Conservation (phyloP, 1,284 basidiomycete species). For the Microbotryum scabiosae region DNA sequence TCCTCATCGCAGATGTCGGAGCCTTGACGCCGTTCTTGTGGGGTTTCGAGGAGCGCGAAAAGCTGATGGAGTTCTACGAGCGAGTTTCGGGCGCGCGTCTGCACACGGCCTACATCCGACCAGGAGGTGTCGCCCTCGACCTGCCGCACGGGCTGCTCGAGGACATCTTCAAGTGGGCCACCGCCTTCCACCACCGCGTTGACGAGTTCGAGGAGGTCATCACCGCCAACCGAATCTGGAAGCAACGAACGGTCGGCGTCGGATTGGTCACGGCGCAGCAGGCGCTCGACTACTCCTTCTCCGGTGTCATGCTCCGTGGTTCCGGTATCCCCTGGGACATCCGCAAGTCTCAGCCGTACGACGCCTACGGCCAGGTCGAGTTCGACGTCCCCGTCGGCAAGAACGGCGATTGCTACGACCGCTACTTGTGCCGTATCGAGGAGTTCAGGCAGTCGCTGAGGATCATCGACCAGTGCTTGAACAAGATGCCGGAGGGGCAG, state of each 20-base stretch:
- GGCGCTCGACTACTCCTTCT: conserved; percentile 88
- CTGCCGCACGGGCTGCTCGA: conserved; percentile 91
- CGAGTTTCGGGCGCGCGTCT: conserved; percentile 95
- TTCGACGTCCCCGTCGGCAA: conserved; percentile 94
- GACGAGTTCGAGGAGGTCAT: conserved; percentile 99
- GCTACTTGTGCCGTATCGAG: conserved; percentile 91
- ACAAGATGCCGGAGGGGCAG: conserved; percentile 92
- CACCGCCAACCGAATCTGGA: conserved; percentile 97
- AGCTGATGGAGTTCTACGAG: conserved; percentile 99
- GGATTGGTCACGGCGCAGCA: conserved; percentile 86
- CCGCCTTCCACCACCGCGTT: conserved; percentile 75
- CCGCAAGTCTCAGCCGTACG: conserved; percentile 81
- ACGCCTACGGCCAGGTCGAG: conserved; percentile 96
- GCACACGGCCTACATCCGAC: conserved; percentile 95
- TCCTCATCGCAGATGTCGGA: conserved; percentile 60
- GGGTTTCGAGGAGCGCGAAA: conserved; percentile 99
- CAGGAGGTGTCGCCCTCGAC: conserved; percentile 96
- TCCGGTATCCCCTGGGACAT: conserved; percentile 94
- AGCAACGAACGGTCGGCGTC: conserved; percentile 82
- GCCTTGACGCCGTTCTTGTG: conserved; percentile 97
- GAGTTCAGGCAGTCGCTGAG: conserved; percentile 92
- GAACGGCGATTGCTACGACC: conserved; percentile 95
- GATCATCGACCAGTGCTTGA: conserved; percentile 84
- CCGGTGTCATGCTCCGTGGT: conserved; percentile 93
- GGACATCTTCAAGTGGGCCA: conserved; percentile 97